Base-by-base conservation (phyloP, 139 green algal species). In the Micractinium conductrix region DNA sequence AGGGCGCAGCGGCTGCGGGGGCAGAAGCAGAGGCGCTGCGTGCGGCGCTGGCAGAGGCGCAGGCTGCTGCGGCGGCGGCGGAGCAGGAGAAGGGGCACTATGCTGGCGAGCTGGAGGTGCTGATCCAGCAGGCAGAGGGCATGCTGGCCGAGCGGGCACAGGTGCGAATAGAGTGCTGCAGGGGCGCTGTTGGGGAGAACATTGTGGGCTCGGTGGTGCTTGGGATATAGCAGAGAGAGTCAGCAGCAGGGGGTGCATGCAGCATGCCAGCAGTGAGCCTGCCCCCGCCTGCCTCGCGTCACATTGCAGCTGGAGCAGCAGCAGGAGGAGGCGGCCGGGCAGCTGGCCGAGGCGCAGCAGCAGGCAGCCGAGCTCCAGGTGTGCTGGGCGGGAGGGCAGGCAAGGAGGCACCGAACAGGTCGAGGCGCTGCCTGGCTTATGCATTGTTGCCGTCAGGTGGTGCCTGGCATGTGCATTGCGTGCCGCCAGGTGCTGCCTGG, bases 61-160 rank as follows among this genome's bases (percentile, higher is more conserved):
- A 43, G 38, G 58, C 76, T 19, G 62, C 55, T 1, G 26, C 40
- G 26, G 42, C 33, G 44, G 62, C 68, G 26, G 69, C 79, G 24
- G 38, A 78, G 62, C 62, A 68, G 50, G 80, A 79, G 71, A 78
- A 78, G 71, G 71, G 40, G 2, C 70, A 85, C 50, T 79, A 85
- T 55, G 81, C 81, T 9, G 43, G 43, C 10, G 81, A 80, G 55
- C 69, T 86, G n/a, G 81, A 86, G 73, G 33, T 44, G 4, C 42
- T 86, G 45, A 86, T 79, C 33, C 19, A 80, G 62, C 81, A 86
- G 73, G 81, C 81, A 3, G 81, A 86, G 69, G 58, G 6, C n/a
- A 78, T 86, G 58, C 44, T 86, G 0, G 68, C 68, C 26, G 81
- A 80, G 35, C 45, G 60, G 35, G 81, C 69, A 0, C n/a, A 78